Evolutionary conservation across 2,329 filamentous ascomycete species (phyloP).

Genomic region (Bretziella fagacearum): DNA sequence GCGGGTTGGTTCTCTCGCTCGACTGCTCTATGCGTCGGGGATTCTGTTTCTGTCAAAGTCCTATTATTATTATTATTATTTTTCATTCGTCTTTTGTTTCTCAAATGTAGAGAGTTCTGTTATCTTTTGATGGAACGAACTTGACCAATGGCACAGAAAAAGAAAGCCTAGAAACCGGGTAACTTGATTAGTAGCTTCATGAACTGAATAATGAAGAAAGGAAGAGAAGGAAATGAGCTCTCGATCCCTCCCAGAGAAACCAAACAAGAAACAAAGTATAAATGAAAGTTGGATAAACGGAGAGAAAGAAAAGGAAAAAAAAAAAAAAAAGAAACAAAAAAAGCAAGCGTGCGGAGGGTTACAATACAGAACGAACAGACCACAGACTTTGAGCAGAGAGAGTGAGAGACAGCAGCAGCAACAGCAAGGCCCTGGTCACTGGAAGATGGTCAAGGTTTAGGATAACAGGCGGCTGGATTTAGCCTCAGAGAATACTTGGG

Average conservation of each 20-base stretch:
- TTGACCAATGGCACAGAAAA: no score
- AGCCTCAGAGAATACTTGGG: background rate
- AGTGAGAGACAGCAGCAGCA: no score
- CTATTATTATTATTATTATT: no score
- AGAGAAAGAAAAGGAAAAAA: background rate
- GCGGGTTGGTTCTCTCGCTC: background rate
- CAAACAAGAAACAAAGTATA: slow-evolving; percentile 2
- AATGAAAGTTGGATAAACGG: background rate
- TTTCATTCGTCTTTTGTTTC: no score
- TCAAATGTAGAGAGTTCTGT: no score
- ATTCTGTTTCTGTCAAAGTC: background rate
- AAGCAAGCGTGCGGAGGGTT: background rate
- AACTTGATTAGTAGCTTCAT: no score
- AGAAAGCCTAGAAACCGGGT: no score
- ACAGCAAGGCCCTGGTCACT: background rate
- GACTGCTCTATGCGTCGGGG: background rate
- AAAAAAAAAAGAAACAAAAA: background rate
- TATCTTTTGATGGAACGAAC: no score
- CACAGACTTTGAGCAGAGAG: background rate
- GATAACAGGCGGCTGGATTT: background rate
- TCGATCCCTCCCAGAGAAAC: background rate
- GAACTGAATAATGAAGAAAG: background rate
- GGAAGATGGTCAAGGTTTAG: background rate
- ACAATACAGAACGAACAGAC: background rate
- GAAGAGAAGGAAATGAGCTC: background rate